Conservation (phyloP, 2,329 filamentous ascomycete genomes). For the Samsoniella hepiali region DNA sequence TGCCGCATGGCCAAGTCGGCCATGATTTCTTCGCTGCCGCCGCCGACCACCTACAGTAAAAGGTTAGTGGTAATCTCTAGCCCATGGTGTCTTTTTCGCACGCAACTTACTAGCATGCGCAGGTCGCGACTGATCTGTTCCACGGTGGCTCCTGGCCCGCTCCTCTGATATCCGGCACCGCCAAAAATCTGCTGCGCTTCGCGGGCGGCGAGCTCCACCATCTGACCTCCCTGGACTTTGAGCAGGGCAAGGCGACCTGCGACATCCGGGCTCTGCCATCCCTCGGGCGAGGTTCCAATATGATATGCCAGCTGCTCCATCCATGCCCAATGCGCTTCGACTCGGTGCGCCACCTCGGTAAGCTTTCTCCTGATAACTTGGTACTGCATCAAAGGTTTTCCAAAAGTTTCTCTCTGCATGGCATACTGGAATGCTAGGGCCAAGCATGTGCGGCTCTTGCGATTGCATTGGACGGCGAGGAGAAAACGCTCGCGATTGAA, state of each 20-base stretch:
- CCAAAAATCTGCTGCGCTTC: conserved; percentile 55
- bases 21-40: conserved; percentile 55
- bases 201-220: conserved; percentile 47
- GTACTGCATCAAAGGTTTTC: conserved; percentile 53
- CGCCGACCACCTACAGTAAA: conserved; percentile 46
- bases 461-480: conserved; percentile 54
- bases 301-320: conserved; percentile 59
- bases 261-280: conserved; percentile 32
- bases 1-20: conserved; percentile 50
- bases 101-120: conserved; percentile 31
- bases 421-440: conserved; percentile 52
- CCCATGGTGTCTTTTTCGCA: no score
- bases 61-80: neutral
- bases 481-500: conserved; percentile 59
- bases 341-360: conserved; percentile 54
- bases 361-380: conserved; percentile 60
- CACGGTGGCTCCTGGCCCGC: conserved; percentile 45
- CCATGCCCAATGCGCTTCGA: conserved; percentile 61
- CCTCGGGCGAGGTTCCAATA: conserved; percentile 33
- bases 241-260: conserved; percentile 31
- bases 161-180: conserved; percentile 49
- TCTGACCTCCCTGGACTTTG: conserved; percentile 49
- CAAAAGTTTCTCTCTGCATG: conserved; percentile 53
- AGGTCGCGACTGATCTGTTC: conserved; percentile 54
- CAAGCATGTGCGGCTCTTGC: conserved; percentile 54